These are phyloP conservation scores for Emericellopsis terricola DNA, from an alignment of 495 filamentous ascomycete species.

Conservation along the genomic window DNA sequence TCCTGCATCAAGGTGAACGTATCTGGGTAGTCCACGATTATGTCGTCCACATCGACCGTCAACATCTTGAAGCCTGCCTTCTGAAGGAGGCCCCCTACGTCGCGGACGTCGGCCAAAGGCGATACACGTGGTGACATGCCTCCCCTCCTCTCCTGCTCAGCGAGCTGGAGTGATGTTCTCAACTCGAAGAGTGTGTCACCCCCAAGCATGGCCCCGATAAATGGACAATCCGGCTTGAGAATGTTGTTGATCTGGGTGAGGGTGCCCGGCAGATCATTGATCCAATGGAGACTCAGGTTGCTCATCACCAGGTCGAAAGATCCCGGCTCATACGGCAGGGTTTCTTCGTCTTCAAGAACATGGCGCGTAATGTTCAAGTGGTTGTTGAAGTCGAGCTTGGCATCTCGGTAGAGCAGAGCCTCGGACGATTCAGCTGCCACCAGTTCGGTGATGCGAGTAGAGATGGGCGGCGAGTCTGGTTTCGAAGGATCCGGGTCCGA, in stretches of 20 bases:
- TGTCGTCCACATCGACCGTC: constrained; percentile 94
- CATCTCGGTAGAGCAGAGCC: constrained; percentile 67
- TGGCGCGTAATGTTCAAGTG: constrained; percentile 51
- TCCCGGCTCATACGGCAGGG: constrained; percentile 57
- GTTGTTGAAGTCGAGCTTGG: constrained; percentile 54
- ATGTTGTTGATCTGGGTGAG: constrained; percentile 64
- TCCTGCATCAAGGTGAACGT: constrained; percentile 84
- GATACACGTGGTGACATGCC: constrained; percentile 77
- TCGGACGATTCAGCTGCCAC: constrained; percentile 67
- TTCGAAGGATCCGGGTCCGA: constrained; percentile 35
- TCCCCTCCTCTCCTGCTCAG: constrained; percentile 72
- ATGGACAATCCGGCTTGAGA: constrained; percentile 79
- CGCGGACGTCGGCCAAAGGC: constrained; percentile 79
- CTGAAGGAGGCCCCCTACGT: constrained; percentile 74
- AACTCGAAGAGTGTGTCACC: constrained; percentile 91
- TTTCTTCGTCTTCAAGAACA: constrained; percentile 49
- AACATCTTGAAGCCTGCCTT: constrained; percentile 86
- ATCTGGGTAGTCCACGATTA: constrained; percentile 89
- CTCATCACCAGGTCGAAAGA: constrained; percentile 79
- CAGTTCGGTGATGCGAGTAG: constrained; percentile 47
- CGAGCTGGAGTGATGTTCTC: constrained; percentile 82
- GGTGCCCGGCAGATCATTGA: constrained; percentile 82
- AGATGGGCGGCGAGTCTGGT: constrained; percentile 40
- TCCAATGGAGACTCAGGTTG: constrained; percentile 85
- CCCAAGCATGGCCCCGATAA: constrained; percentile 90